Base-by-base conservation (phyloP, 257 asterid species). In the Solanum habrochaites region DNA sequence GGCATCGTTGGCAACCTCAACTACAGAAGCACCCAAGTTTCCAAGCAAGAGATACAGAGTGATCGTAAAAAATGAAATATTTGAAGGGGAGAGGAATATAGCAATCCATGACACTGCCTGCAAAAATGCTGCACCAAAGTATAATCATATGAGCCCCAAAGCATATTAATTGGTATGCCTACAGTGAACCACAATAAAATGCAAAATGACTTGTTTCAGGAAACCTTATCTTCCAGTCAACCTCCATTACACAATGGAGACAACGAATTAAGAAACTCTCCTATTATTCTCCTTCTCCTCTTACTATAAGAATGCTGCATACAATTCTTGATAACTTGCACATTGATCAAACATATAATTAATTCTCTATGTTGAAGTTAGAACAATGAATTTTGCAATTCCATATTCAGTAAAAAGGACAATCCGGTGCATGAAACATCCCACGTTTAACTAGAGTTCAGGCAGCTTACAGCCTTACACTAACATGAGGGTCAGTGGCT, bases 1-100 rank as follows among this genome's bases (percentile, higher is more conserved):
- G 90, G 99, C 99, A 86, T 97, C 99, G 20, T 96, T 96, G 42
- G 99, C 98, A 72, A 97, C 99, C 92, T 97, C 99, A 37, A 89
- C 98, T 88, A 97, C 89, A 29, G 98, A 93, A 78, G 98, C 99
- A 74, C 99, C 99, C 70, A 96, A 91, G 86, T 97, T 97, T 20
- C 99, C 95, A 12, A 97, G 95, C 32, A 97, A 98, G 88, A 97
- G 98, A 88, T 89, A 95, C 20, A 92, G 88, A 29, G 95, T 93
- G 85, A 97, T 89, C 3, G 91, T 88, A 16, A 88, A 89, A 91
- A 97, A 96, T 29, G 99, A 93, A 87, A 94, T 91, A 88, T 93
- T 91, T 43, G 96, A 89, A 81, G 90, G 49, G 12, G 98, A 92
- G 31, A 90, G 91, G 37, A 90, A 85, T 62, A 94, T 93, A 72